A percentile compares a stretch with the other conserved stretches of the same genome.
These are phyloP conservation scores for Paecilomyces variotii DNA, from an alignment of 2,329 filamentous ascomycete species.

Conservation along the genomic window DNA sequence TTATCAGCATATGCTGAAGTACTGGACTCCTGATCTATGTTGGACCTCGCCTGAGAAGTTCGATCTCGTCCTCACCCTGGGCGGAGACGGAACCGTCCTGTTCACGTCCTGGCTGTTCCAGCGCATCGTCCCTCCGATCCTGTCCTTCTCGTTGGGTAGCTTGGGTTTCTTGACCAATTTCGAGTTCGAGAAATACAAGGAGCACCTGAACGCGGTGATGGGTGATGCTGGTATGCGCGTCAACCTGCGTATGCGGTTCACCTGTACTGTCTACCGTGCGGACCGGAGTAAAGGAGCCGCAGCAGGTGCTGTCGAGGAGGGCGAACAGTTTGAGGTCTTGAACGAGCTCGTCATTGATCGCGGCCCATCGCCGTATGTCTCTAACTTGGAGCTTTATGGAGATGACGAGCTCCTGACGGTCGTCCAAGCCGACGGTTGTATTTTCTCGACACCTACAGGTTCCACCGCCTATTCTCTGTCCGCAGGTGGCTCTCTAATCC, in stretches of 20 bases:
- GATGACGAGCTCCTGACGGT: conserved; percentile 93
- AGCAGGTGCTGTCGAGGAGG: conserved; percentile 65
- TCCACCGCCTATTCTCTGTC: conserved; percentile 94
- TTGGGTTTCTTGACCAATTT: conserved; percentile 96
- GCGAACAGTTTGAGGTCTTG: conserved; percentile 93
- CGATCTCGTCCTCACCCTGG: conserved; percentile 85
- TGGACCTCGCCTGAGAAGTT: conserved; percentile 92
- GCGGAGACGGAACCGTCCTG: conserved; percentile 92
- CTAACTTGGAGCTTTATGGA: conserved; percentile 90
- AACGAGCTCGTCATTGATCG: conserved; percentile 98
- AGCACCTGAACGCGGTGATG: conserved; percentile 83
- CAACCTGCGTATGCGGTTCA: conserved; percentile 97
- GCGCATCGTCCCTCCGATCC: conserved; percentile 82
- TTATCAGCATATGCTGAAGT: conserved; percentile 77
- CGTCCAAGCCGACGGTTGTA: conserved; percentile 93
- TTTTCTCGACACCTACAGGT: conserved; percentile 92
- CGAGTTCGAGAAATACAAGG: conserved; percentile 82
- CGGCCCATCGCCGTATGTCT: conserved; percentile 92
- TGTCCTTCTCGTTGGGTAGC: conserved; percentile 87
- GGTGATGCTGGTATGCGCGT: conserved; percentile 93
- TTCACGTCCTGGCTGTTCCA: conserved; percentile 98
- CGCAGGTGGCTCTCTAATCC: conserved; percentile 88
- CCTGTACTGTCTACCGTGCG: conserved; percentile 87
- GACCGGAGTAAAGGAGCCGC: conserved; percentile 39
- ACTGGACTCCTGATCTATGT: conserved; percentile 95